Percentiles rank a stretch among this genome's conserved stretches.
These are phyloP conservation scores for Lipomyces orientalis DNA, from an alignment of 805 yeast species.

Conservation along the genomic window DNA sequence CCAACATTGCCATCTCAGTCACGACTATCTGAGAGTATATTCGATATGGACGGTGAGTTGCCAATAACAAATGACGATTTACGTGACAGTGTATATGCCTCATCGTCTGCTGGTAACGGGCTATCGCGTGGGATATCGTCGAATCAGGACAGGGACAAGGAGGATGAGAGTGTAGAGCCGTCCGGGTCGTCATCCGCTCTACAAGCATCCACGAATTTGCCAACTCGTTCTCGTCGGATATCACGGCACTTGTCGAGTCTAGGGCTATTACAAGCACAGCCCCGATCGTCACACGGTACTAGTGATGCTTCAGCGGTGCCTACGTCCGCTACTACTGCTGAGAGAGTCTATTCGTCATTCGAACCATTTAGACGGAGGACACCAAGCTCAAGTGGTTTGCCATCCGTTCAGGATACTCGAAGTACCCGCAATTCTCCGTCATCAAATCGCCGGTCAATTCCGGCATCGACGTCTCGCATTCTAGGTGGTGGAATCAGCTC, in stretches of 20 bases:
- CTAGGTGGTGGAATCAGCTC: constrained; percentile 9
- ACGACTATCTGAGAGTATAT: background rate
- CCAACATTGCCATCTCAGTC: background rate
- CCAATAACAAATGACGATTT: background rate
- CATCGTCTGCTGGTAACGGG: background rate
- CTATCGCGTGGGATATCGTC: background rate
- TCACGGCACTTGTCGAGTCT: constrained; percentile 24
- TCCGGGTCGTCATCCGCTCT: background rate
- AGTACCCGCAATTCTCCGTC: background rate
- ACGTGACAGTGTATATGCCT: background rate
- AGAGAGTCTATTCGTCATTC: constrained; percentile 5
- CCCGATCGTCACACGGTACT: background rate
- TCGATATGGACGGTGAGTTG: background rate
- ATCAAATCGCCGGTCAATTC: background rate
- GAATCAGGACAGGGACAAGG: background rate
- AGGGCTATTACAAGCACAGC: constrained; percentile 15
- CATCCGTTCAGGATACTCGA: background rate
- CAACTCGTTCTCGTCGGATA: constrained; percentile 18
- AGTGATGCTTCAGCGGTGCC: constrained; percentile 3
- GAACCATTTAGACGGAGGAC: constrained; percentile 12
- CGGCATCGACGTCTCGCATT: constrained; percentile 17
- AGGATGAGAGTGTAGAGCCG: background rate
- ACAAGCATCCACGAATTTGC: background rate
- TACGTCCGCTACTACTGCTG: background rate
- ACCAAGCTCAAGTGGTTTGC: constrained; percentile 7